Evolutionary conservation across 2,329 filamentous ascomycete genomes (phyloP).

Genomic region (Beauveria sp.): DNA sequence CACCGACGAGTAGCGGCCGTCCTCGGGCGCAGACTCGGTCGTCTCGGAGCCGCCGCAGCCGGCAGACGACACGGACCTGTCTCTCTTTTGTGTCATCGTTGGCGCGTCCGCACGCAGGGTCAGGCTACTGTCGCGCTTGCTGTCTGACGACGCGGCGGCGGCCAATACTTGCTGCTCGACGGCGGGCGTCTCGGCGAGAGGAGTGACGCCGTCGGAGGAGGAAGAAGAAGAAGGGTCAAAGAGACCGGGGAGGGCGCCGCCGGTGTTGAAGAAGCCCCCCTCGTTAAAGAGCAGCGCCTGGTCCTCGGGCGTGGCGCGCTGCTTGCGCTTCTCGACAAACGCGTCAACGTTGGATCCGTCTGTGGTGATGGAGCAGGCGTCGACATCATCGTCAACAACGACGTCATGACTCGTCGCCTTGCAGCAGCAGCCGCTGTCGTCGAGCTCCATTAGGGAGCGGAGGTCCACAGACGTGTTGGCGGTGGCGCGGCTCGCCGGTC

Average conservation of each 20-base stretch:
- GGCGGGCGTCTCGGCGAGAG: neutral
- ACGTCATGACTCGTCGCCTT: neutral
- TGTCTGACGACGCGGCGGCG: too few species aligned
- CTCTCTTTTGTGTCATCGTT: neutral
- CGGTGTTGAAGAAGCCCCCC: constrained; percentile 17
- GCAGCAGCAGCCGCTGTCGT: neutral
- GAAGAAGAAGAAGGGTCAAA: constrained; percentile 13
- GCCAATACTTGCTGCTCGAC: neutral
- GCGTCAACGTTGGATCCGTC: constrained; percentile 23
- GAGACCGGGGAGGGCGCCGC: constrained; percentile 21
- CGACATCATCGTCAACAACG: neutral
- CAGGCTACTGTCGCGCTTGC: neutral
- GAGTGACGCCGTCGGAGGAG: neutral
- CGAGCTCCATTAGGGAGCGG: neutral
- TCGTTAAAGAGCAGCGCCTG: constrained; percentile 22
- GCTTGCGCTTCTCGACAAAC: constrained; percentile 16
- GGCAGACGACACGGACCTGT: too few species aligned
- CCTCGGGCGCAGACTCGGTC: neutral
- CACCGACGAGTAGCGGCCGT: neutral
- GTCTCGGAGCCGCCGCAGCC: neutral
- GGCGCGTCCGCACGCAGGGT: neutral
- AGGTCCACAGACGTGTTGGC: constrained; percentile 38
- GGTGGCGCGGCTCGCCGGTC: constrained; percentile 36
- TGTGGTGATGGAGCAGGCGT: constrained; percentile 14
- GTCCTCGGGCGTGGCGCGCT: constrained; percentile 8